phyloP scores from a whole-genome alignment of 2,329 filamentous ascomycete species.

The Trichoderma polysporum region DNA sequence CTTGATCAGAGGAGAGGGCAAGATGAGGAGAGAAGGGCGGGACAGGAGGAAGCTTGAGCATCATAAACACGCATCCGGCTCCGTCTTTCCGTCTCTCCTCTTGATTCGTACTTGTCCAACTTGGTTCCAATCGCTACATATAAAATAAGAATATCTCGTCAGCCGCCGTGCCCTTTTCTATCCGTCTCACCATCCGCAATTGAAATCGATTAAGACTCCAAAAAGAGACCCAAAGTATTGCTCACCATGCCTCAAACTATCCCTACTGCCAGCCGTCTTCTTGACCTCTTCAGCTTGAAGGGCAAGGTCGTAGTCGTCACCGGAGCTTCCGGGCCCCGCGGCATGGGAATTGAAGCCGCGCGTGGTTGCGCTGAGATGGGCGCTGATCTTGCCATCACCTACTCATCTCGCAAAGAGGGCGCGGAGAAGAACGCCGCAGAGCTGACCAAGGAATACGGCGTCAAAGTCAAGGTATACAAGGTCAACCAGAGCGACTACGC shows the following conservation, averaged over 20 bases:
- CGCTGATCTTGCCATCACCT: conserved; percentile 69
- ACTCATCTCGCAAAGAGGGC: conserved; percentile 67
- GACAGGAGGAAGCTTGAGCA: not conserved
- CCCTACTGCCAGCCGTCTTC: conserved; percentile 57
- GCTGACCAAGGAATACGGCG: conserved; percentile 63
- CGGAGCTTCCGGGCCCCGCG: conserved; percentile 66
- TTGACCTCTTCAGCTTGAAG: conserved; percentile 70
- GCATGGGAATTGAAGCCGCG: conserved; percentile 69
- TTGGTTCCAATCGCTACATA: not conserved
- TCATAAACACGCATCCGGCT: not conserved
- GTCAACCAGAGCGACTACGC: conserved; percentile 56
- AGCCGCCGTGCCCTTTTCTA: not conserved
- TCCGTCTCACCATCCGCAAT: conserved; percentile 1
- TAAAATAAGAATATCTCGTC: conserved; percentile 2
- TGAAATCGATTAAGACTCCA: not conserved
- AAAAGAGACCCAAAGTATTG: not conserved
- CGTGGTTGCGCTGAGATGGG: conserved; percentile 70
- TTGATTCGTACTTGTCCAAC: not conserved
- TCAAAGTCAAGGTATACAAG: conserved; percentile 64
- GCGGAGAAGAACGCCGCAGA: conserved; percentile 65
- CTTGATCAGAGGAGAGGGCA: not conserved
- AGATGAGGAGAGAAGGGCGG: not conserved
- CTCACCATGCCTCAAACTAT: conserved; percentile 54
- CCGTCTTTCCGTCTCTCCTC: not conserved
- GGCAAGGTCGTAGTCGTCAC: conserved; percentile 71